These are phyloP conservation scores for Backusella luteola DNA, from an alignment of 192 early-diverging fungal species.

Conservation along the genomic window DNA sequence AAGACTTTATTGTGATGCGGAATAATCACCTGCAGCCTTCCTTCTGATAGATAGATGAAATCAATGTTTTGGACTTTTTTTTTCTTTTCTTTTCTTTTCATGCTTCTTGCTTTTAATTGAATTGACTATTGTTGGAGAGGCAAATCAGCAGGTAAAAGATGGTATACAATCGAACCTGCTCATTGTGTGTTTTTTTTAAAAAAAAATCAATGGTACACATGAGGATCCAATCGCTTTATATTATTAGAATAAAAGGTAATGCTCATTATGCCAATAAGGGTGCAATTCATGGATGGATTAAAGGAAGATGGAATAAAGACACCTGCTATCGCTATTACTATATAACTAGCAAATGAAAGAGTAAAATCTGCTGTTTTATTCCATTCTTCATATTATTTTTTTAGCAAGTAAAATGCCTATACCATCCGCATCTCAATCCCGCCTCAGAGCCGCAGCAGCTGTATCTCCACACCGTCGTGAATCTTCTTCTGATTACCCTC, in stretches of 20 bases:
- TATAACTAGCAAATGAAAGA: background rate
- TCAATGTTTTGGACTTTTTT: background rate
- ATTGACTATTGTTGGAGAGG: too few relatives aligned
- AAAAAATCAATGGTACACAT: too few relatives aligned
- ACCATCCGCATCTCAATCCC: too few relatives aligned
- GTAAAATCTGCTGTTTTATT: background rate
- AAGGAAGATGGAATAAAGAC: background rate
- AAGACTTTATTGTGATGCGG: constrained; percentile 4
- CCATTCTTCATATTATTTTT: background rate
- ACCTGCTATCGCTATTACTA: background rate
- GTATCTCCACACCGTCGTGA: background rate
- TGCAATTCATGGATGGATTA: background rate
- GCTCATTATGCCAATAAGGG: background rate
- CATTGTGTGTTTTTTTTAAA: too few relatives aligned
- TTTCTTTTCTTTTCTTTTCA: background rate
- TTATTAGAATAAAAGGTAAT: background rate
- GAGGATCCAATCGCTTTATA: too few relatives aligned
- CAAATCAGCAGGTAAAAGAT: too few relatives aligned
- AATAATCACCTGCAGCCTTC: background rate
- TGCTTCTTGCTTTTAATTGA: too few relatives aligned
- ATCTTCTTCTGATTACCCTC: background rate
- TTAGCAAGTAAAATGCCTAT: background rate
- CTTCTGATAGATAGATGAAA: background rate
- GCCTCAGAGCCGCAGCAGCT: background rate
- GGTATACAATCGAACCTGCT: too few relatives aligned